These are phyloP conservation scores for Persicaria tinctoria DNA, from an alignment of 148 eudicot species.

Conservation along the genomic window DNA sequence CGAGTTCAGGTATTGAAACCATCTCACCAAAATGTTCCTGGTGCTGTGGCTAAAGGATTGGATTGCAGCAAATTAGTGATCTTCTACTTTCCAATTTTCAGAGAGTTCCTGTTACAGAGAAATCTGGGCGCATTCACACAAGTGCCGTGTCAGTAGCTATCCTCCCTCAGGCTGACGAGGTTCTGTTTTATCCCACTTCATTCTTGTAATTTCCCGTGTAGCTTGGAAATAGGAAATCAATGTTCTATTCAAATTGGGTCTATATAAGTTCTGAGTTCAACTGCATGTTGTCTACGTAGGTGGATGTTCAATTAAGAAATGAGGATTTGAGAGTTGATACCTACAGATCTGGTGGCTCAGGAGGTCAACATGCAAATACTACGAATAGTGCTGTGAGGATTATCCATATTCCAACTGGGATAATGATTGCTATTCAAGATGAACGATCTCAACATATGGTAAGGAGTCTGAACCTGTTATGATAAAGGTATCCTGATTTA, in stretches of 20 bases:
- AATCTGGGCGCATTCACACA: slow-evolving; percentile 90
- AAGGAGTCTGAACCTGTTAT: not conserved
- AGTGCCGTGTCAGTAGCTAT: slow-evolving; percentile 92
- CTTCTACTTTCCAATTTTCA: slow-evolving; percentile 27
- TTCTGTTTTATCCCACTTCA: slow-evolving; percentile 17
- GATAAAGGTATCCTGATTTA: not conserved
- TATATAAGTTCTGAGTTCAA: not conserved
- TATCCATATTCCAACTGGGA: slow-evolving; percentile 71
- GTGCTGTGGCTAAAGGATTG: not conserved
- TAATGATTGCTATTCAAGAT: slow-evolving; percentile 83
- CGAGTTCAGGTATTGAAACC: slow-evolving; percentile 73
- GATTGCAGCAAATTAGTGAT: not conserved
- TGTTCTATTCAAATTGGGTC: not conserved
- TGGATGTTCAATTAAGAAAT: slow-evolving; percentile 70
- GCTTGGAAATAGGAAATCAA: not conserved
- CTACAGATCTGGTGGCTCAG: slow-evolving; percentile 94
- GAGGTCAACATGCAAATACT: slow-evolving; percentile 96
- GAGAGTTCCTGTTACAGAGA: slow-evolving; percentile 97
- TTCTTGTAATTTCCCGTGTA: not conserved
- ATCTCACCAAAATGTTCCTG: not conserved
- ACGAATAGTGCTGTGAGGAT: slow-evolving; percentile 96
- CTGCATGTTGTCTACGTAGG: slow-evolving; percentile 27
- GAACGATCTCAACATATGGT: slow-evolving; percentile 92
- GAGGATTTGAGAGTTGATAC: slow-evolving; percentile 90
- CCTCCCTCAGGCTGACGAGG: slow-evolving; percentile 99